These are phyloP conservation scores for Plasmodium gallinaceum DNA, from an alignment of 169 alveolate genomes.

Conservation along the genomic window DNA sequence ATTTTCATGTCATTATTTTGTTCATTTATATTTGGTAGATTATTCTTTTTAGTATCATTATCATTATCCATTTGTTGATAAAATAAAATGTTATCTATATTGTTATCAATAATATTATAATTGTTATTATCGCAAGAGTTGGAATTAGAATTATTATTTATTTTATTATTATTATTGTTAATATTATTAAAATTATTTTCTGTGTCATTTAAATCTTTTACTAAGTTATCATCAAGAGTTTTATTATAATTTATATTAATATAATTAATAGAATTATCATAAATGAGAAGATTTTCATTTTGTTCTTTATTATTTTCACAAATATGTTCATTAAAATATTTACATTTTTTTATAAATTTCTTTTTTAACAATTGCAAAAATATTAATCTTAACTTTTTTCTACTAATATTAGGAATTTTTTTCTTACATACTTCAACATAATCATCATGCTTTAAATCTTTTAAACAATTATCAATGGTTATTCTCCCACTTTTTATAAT, in stretches of 20 bases:
- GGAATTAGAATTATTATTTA: no score
- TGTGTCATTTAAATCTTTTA: background rate
- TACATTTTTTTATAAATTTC: conserved; percentile 60
- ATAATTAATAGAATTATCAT: conserved; percentile 2
- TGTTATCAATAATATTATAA: background rate
- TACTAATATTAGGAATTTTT: conserved; percentile 36
- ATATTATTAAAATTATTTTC: background rate
- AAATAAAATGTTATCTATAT: background rate
- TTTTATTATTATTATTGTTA: background rate
- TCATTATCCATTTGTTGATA: background rate
- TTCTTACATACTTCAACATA: conserved; percentile 69
- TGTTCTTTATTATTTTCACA: conserved; percentile 34
- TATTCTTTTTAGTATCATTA: background rate
- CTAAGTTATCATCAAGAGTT: no score
- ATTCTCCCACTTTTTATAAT: conserved; percentile 68
- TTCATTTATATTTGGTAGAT: background rate
- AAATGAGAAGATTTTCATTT: background rate
- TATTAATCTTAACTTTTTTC: conserved; percentile 26
- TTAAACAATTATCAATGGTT: conserved; percentile 43
- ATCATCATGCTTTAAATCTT: conserved; percentile 38
- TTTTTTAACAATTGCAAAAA: conserved; percentile 60
- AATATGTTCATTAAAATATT: conserved; percentile 55
- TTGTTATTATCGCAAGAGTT: no score
- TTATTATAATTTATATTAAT: background rate
- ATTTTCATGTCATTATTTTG: background rate